Evolutionary conservation across 1,284 basidiomycete genomes (phyloP), one percentile per base, ranked within the genome.

Genomic region (Apiotrichum mycotoxinovorans): DNA sequence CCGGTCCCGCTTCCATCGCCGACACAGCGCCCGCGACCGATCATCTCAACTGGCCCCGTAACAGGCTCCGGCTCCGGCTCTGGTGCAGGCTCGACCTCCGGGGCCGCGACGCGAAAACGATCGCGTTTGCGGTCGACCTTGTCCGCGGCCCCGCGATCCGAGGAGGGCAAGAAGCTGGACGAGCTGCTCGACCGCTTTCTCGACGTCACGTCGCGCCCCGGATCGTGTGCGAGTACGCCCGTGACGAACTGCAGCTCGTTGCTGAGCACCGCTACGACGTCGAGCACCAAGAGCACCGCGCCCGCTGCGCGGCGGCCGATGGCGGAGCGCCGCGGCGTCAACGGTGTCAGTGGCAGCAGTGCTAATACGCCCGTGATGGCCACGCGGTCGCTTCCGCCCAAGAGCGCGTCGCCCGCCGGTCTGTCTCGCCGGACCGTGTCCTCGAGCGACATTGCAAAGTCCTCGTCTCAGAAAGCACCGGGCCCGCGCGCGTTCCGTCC

Each of bases 121-220:
- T 17, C 27, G 34, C 46, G 46, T 8, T 4, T 46, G 27, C 44
- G 44, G 20, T 45, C 51, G 2, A 22, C 47, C 2, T 26, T 38
- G 18, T 52, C 56, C 4, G 27, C n/a, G 10, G 38, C 44, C 17
- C 23, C 41, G 14, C 41, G 12, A n/a, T 47, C 30, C 2, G 37
- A 42, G 4, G 15, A 40, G 2, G 58, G 54, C 17, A 44, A 27
- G 26, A 46, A 51, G 3, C 58, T 60, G 3, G 58, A 60, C 48
- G 58, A 56, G 38, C 58, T 60, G 12, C 52, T 60, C 8, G 58
- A 60, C 15, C 47, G 51, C 1, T 60, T 56, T 14, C 42, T 60
- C 17, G 54, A 58, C 38, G 34, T 51, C 2, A 30, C 34, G 10
- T 45, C 40, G 3, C 52, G 54, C 30, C 47, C 54, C 0, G 15